phyloP scores from a whole-genome alignment of 257 asterid species.

The Salvia miltiorrhiza region DNA sequence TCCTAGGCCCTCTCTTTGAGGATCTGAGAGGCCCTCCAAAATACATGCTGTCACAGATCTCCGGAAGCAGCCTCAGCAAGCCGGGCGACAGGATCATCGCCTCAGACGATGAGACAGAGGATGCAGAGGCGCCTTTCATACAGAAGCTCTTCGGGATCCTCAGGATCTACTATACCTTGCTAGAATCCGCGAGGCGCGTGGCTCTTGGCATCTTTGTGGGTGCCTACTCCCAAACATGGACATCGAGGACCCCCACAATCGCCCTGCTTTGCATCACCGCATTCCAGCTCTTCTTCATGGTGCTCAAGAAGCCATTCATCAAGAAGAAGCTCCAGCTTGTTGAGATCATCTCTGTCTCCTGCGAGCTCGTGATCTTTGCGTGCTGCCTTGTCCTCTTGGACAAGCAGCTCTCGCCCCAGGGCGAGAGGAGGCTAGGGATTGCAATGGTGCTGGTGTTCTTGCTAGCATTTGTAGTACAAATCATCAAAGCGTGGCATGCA shows the following conservation, averaged over 20 bases:
- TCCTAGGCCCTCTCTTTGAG: constrained; percentile 84
- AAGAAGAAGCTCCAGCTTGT: constrained; percentile 80
- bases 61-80: constrained; percentile 42
- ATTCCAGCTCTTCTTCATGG: constrained; percentile 86
- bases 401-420: constrained; percentile 32
- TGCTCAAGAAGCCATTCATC: constrained; percentile 91
- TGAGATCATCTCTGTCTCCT: constrained; percentile 64
- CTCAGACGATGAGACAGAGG: constrained; percentile 89
- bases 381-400: constrained; percentile 49
- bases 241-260: constrained; percentile 49
- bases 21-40: constrained; percentile 96
- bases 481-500: constrained; percentile 58
- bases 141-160: constrained; percentile 85
- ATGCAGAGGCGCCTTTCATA: constrained; percentile 86
- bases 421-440: constrained; percentile 55
- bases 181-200: constrained; percentile 57
- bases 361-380: constrained; percentile 55
- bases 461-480: constrained; percentile 43
- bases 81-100: constrained; percentile 57
- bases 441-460: constrained; percentile 56
- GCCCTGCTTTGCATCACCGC: constrained; percentile 56
- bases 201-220: constrained; percentile 68
- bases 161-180: constrained; percentile 76
- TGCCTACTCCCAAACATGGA: constrained; percentile 51
- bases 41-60: constrained; percentile 87